phyloP scores from a whole-genome alignment of 306 rosid species.

The Quillaja saponaria region DNA sequence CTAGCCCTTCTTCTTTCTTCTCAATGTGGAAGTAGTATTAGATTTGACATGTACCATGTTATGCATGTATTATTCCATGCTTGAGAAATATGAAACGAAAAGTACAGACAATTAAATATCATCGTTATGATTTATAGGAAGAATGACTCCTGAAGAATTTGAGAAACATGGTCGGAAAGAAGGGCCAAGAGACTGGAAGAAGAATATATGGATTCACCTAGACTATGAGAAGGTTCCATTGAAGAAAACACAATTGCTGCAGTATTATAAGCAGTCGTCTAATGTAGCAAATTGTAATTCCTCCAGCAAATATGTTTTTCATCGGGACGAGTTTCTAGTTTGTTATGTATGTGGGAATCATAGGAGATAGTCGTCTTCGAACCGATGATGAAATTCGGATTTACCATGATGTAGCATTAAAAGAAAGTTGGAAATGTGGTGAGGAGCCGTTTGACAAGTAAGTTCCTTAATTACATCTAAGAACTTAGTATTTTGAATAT shows the following conservation, averaged over 20 bases:
- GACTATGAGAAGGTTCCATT: conserved; percentile 32
- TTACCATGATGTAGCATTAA: conserved; percentile 37
- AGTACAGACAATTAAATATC: too few species aligned
- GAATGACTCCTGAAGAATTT: conserved; percentile 36
- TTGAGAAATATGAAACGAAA: too few species aligned
- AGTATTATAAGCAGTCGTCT: conserved; percentile 41
- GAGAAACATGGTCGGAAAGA: conserved; percentile 40
- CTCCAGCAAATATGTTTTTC: conserved; percentile 29
- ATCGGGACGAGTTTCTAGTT: conserved; percentile 43
- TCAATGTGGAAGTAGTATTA: background rate
- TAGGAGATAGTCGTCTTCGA: conserved; percentile 44
- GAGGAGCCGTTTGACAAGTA: conserved; percentile 36
- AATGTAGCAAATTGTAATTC: conserved; percentile 35
- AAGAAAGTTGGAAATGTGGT: conserved; percentile 41
- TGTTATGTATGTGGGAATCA: conserved; percentile 39
- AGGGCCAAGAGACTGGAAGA: conserved; percentile 41
- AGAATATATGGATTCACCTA: conserved; percentile 39
- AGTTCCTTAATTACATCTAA: conserved; percentile 14
- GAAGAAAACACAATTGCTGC: conserved; percentile 30
- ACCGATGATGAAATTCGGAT: conserved; percentile 5
- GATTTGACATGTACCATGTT: background rate
- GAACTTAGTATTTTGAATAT: background rate
- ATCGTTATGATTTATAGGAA: conserved; percentile 2
- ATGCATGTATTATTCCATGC: too few species aligned
- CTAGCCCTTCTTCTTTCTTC: background rate